Base-by-base conservation (phyloP, 75 land plant species). In the Gnetum montanum region DNA sequence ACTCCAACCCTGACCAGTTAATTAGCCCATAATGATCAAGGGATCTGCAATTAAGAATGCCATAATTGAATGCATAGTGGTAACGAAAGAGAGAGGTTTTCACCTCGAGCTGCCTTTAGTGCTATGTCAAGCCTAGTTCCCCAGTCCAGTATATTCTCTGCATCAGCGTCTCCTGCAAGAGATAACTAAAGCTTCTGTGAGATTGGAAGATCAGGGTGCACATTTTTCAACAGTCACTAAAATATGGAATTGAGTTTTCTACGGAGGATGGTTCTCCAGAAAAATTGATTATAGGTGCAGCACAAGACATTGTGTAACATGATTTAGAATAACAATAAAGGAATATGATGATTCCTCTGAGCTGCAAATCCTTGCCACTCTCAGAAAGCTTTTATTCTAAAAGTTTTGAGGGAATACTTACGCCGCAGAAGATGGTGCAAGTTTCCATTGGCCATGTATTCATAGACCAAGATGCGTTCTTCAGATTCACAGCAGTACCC, bases 401-500 rank as follows among this genome's bases (percentile, higher is more conserved):
- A n/a, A n/a, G n/a, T 48, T 60, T 41, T 88, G n/a, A n/a, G n/a
- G n/a, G n/a, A n/a, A n/a, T n/a, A 15, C 43, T 13, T 33, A 30
- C 55, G 35, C 8, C 22, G 95, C 0, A 89, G 57, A 54, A 85
- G 95, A 59, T 85, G 81, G 33, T 79, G 71, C 4, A 89, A 79
- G 0, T 86, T 77, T 0, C 95, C 92, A 38, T 90, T 86, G 37
- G 82, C 78, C 87, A 90, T 90, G 70, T 49, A 90, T 27, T 90
- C 96, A 49, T 82, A 90, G 1, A 90, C 92, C 6, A 89, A 41
- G n/a, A 89, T 71, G 37, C 80, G 47, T 49, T 89, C 90, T 1
- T 89, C 86, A 1, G 49, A 56, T 44, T 89, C 95, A 23, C 74
- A 78, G 48, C 95, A 89, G 60, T 49, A 89, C 6, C 95, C 95